Evolutionary conservation across 129 eudicot genomes (phyloP), one percentile per base, ranked within the genome.

Genomic region (Lactuca sativa): DNA sequence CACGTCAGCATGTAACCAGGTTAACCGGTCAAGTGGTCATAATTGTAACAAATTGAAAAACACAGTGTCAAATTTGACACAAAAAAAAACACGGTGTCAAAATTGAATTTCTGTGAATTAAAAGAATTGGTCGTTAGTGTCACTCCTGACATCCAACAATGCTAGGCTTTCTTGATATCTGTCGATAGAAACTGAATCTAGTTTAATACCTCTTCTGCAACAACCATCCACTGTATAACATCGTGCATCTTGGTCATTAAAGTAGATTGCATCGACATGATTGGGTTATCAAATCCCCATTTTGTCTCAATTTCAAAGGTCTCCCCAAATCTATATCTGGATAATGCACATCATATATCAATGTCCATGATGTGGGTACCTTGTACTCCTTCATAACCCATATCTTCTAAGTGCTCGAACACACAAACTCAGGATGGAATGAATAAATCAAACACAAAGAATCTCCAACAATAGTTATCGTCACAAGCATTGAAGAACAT

Each of bases 301-400:
- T 59, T 9, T 59, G 3, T 59, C 64, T 12, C 7, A 59, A 17
- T 31, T 15, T 36, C 64, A 59, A 59, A 12, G 64, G 64, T 59
- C 38, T 32, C 43, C 64, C 64, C 41, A 47, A 31, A 59, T 59
- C 64, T 11, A 25, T 32, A 31, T 30, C 64, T 9, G 4, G 7
- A 30, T 32, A 59, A 32, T 30, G 41, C 10, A 32, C 38, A 33
- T 33, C 6, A 59, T 59, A 59, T 59, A 59, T 13, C 64, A 32
- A 12, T 2, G 21, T 31, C 64, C 64, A 59, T 31, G 64, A 59
- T 0, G 43, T 32, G 16, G 43, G 64, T 36, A 11, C 33, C 21
- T 59, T 59, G 16, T 59, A 59, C 64, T 59, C 64, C 64, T 59
- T 59, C 64, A 59, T 59, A 13, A 13, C 64, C 64, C 18, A 32